phyloP scores from a whole-genome alignment of 2,329 filamentous ascomycete species.

The Atkinsonella texensis region DNA sequence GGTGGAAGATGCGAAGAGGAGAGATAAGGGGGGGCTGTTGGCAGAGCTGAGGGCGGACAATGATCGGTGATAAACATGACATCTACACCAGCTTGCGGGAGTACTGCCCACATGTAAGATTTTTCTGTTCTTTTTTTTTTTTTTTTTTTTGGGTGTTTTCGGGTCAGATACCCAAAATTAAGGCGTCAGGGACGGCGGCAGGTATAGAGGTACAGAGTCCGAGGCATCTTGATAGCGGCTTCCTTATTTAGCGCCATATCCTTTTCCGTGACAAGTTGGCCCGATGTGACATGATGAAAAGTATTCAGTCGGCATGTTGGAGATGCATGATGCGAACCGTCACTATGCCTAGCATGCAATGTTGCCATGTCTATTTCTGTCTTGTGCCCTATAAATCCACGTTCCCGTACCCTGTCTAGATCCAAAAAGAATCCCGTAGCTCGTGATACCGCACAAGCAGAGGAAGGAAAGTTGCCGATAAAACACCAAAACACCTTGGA shows the following conservation, averaged over 20 bases:
- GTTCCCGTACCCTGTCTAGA: conserved; percentile 2
- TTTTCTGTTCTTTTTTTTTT: too few species aligned
- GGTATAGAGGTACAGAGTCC: neutral
- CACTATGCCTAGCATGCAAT: neutral
- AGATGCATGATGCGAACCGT: neutral
- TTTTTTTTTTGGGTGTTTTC: neutral
- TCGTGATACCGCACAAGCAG: neutral
- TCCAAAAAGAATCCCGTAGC: conserved; percentile 1
- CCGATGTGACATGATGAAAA: neutral
- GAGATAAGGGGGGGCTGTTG: conserved; percentile 67
- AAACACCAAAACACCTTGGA: neutral
- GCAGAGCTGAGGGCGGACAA: conserved; percentile 76
- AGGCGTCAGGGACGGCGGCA: conserved; percentile 2
- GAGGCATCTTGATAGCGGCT: conserved; percentile 5
- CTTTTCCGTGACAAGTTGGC: neutral
- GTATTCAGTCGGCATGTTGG: neutral
- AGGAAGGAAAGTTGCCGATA: neutral
- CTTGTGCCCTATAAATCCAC: conserved; percentile 6
- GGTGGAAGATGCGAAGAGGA: conserved; percentile 64
- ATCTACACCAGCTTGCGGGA: conserved; percentile 5
- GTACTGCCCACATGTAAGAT: too few species aligned
- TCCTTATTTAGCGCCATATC: neutral
- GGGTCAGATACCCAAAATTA: neutral
- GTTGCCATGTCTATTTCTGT: conserved; percentile 4
- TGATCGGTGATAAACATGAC: conserved; percentile 38